phyloP scores from a whole-genome alignment of 2,329 filamentous ascomycete genomes.

The Cryphonectria radicalis region DNA sequence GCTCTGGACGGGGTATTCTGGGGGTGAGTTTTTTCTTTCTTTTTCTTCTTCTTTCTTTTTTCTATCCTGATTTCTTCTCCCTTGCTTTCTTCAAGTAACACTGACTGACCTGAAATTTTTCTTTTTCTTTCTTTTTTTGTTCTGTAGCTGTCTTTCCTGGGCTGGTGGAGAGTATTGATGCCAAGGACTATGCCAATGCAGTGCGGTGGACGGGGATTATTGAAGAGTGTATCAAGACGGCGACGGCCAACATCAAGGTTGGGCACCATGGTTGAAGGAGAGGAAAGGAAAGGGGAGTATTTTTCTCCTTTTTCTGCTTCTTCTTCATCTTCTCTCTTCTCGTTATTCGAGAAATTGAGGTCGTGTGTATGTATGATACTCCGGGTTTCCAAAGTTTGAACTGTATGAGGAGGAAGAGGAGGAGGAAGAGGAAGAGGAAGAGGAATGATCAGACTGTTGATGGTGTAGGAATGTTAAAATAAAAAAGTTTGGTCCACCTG shows the following conservation, averaged over 20 bases:
- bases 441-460: neutral
- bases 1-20: constrained; percentile 88
- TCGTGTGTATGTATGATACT: neutral
- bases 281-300: neutral
- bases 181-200: constrained; percentile 61
- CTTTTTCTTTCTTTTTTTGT: neutral
- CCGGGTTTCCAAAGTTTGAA: neutral
- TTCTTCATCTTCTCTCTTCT: neutral
- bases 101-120: neutral
- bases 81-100: constrained; percentile 52
- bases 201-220: constrained; percentile 65
- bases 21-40: constrained; percentile 59
- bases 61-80: constrained; percentile 3
- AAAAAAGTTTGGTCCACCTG: neutral
- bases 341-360: neutral
- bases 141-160: constrained; percentile 63
- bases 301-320: neutral
- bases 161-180: constrained; percentile 65
- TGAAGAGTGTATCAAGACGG: constrained; percentile 48
- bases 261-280: constrained; percentile 23
- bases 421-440: neutral
- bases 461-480: neutral
- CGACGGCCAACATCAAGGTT: constrained; percentile 29
- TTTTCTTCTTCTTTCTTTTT: constrained; percentile 39
- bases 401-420: neutral